Base-by-base conservation (phyloP, 805 yeast genomes). In the Zygoascus biomembranicola region DNA sequence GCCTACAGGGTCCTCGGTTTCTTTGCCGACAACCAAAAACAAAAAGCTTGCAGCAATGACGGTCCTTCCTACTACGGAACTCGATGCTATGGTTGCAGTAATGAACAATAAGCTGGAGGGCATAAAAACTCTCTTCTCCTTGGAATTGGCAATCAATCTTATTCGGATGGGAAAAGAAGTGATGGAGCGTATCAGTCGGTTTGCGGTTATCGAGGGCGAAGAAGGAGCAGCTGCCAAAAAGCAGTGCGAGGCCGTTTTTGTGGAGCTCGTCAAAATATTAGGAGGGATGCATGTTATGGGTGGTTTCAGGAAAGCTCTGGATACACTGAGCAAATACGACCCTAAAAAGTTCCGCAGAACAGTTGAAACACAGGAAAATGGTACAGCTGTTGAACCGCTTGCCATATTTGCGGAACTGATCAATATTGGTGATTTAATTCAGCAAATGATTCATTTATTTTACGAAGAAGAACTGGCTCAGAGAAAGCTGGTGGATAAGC, bases 361-460 rank as follows among this genome's bases (percentile, higher is more conserved):
- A 1, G 59, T 63, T 19, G 57, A 51, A 8, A 58, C 55, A 1
- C 59, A 50, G 19, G 61, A 60, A 43, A 49, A 55, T 26, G 35
- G 46, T 18, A 32, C 41, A 31, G 67, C 71, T 1, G 84, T 87
- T n/a, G 95, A 86, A 57, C 98, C 98, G 0, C 73, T 92, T 51
- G 85, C 85, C 0, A 80, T 87, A 46, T 92, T 94, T 61, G 85
- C 95, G 16, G 97, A 92, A 65, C 76, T 94, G 53, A 94, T 94
- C 37, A 94, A 90, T 61, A 83, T 88, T 55, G 97, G 97, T 4
- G 99, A 92, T 67, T 73, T 92, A 54, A 87, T 94, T 20, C 84
- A 89, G 62, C 97, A 92, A 66, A 88, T 92, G 95, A 72, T 90
- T 45, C 90, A 87, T 51, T 87, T 89, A 5, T 94, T 94, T 61